Conservation (phyloP, 495 filamentous ascomycete species). For the Neurospora sp. region DNA sequence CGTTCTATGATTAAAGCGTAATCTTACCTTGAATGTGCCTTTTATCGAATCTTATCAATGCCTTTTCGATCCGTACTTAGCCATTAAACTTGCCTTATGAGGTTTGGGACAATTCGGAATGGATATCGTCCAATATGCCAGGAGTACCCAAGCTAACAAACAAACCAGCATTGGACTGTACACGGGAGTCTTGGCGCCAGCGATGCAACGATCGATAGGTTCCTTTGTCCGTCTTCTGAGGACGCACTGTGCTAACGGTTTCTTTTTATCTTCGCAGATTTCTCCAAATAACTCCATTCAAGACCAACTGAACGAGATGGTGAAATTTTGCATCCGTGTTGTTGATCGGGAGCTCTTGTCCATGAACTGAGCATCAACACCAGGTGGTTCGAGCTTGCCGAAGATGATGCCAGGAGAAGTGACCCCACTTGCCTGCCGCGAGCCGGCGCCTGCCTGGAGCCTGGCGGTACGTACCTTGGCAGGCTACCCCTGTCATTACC, state of each 20-base stretch:
- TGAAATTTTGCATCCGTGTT: not conserved
- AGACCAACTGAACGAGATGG: not conserved
- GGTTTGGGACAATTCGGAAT: no score
- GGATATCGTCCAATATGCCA: no score
- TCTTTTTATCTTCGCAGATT: not conserved
- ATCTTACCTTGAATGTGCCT: no score
- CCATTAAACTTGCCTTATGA: no score
- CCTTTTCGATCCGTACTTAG: no score
- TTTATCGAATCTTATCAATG: no score
- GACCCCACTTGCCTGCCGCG: not conserved
- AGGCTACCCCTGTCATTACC: not conserved
- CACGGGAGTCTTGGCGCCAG: not conserved
- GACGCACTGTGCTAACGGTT: rapidly evolving
- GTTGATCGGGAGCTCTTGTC: not conserved
- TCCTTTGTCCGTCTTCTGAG: not conserved
- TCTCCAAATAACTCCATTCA: not conserved
- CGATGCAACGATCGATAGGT: not conserved
- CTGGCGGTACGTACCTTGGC: not conserved
- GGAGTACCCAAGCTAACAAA: no score
- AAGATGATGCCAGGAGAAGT: not conserved
- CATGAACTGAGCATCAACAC: not conserved
- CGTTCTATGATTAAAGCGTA: no score
- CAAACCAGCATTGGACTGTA: no score
- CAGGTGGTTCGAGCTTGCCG: not conserved
- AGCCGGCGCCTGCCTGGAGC: not conserved